Percentiles rank a stretch among this genome's conserved stretches.
Evolutionary conservation across 2,329 filamentous ascomycete genomes (phyloP).

Genomic region (Ophiostoma sp.): DNA sequence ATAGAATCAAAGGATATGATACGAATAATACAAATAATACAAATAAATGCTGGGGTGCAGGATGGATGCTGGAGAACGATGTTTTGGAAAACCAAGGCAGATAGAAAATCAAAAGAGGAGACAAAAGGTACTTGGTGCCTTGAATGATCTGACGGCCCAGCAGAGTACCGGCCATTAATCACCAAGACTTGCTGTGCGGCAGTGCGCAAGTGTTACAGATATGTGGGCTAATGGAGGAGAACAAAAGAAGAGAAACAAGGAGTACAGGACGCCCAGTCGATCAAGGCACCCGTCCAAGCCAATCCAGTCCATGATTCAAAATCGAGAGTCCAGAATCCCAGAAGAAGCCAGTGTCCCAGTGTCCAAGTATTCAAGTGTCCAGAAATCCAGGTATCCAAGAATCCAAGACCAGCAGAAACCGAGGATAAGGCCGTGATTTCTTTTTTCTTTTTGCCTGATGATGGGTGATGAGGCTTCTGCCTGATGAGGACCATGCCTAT

Average conservation of each 20-base stretch:
- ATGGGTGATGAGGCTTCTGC: no score
- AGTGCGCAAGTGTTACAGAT: slow-evolving; percentile 6
- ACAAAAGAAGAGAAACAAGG: not conserved
- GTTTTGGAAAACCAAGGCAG: slow-evolving; percentile 10
- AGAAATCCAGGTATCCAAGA: not conserved
- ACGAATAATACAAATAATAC: no score
- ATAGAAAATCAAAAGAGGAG: not conserved
- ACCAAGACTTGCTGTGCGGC: not conserved
- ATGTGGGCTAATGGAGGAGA: not conserved
- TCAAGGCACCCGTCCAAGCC: no score
- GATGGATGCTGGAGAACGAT: not conserved
- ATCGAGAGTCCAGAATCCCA: no score
- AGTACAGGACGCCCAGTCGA: not conserved
- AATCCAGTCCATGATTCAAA: no score
- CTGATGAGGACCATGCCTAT: no score
- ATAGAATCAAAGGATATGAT: not conserved
- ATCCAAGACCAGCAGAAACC: not conserved
- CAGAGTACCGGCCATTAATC: not conserved
- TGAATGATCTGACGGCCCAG: not conserved
- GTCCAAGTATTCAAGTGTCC: no score
- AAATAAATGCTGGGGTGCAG: not conserved
- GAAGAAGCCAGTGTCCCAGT: no score
- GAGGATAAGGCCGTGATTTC: not conserved
- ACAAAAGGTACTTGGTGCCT: not conserved
- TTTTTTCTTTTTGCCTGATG: no score